phyloP scores from a whole-genome alignment of 2,329 filamentous ascomycete species.

The Colletotrichum shisoi region DNA sequence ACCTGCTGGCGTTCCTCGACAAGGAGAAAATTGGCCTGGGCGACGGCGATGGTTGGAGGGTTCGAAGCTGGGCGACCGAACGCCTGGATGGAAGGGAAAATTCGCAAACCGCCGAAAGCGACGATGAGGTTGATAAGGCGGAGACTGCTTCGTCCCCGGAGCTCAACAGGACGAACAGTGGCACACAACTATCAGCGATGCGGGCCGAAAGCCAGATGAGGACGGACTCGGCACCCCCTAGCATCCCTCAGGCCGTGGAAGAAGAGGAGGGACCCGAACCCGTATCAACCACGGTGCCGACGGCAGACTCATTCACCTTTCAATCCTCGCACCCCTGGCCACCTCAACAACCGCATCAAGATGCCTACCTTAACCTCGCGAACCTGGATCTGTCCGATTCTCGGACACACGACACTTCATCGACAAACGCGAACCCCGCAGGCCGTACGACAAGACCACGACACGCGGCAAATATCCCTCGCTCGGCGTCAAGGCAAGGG shows the following conservation, averaged over 20 bases:
- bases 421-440: constrained; percentile 41
- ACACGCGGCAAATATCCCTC: constrained; percentile 35
- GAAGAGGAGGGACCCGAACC: constrained; percentile 39
- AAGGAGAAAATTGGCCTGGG: constrained; percentile 78
- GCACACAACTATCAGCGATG: constrained; percentile 41
- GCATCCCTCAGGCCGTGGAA: constrained; percentile 35
- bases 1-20: constrained; percentile 85
- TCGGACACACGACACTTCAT: constrained; percentile 51
- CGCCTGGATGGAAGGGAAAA: constrained; percentile 70
- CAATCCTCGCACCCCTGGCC: constrained; percentile 67
- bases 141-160: constrained; percentile 68
- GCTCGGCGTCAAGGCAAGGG: constrained; percentile 36
- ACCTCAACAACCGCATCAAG: constrained; percentile 54
- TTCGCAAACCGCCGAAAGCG: constrained; percentile 67
- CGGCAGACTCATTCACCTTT: constrained; percentile 73
- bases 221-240: constrained; percentile 50
- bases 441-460: constrained; percentile 34
- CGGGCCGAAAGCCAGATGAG: constrained; percentile 42
- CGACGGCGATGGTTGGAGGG: constrained; percentile 76
- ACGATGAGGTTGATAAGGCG: constrained; percentile 72
- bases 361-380: constrained; percentile 66
- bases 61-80: constrained; percentile 73
- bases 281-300: constrained; percentile 58
- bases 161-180: constrained; percentile 56
- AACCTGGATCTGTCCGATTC: constrained; percentile 67